Conservation (phyloP, 768 basidiomycete species). For the Porpolomopsis calyptriformis region DNA sequence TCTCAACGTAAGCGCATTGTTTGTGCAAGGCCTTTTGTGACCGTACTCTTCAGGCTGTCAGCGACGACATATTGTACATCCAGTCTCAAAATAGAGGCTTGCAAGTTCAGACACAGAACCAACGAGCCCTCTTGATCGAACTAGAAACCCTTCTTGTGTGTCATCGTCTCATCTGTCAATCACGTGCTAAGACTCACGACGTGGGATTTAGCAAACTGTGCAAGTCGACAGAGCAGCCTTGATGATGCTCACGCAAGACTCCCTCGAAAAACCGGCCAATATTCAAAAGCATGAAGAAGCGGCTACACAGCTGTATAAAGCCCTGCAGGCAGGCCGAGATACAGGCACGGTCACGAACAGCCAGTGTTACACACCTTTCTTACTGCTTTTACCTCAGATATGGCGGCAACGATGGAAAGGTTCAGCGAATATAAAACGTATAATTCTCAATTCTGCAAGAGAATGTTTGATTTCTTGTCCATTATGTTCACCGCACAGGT, state of each 20-base stretch:
- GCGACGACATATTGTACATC: conserved; percentile 90
- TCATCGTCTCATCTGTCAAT: background rate
- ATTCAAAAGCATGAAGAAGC: conserved; percentile 75
- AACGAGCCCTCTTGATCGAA: conserved; percentile 73
- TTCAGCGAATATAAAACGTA: conserved; percentile 84
- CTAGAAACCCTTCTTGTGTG: conserved; percentile 78
- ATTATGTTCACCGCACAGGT: conserved; percentile 92
- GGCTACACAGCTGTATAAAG: conserved; percentile 87
- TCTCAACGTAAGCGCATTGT: conserved; percentile 52
- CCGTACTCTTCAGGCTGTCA: conserved; percentile 58
- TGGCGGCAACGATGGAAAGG: conserved; percentile 95
- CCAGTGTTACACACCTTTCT: background rate
- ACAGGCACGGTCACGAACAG: conserved; percentile 47
- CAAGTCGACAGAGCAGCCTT: conserved; percentile 79
- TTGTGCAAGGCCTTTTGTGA: background rate
- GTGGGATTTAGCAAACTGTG: conserved; percentile 65
- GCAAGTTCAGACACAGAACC: conserved; percentile 96
- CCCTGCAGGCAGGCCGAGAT: conserved; percentile 80
- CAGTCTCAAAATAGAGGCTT: conserved; percentile 94
- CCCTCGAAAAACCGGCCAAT: conserved; percentile 67
- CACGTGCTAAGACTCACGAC: background rate
- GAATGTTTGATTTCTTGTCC: conserved; percentile 77
- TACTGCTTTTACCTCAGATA: conserved; percentile 38
- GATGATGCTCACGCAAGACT: conserved; percentile 75
- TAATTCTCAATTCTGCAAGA: conserved; percentile 88